Base-by-base conservation (phyloP, 140 eudicot genomes). In the Stevia rebaudiana region DNA sequence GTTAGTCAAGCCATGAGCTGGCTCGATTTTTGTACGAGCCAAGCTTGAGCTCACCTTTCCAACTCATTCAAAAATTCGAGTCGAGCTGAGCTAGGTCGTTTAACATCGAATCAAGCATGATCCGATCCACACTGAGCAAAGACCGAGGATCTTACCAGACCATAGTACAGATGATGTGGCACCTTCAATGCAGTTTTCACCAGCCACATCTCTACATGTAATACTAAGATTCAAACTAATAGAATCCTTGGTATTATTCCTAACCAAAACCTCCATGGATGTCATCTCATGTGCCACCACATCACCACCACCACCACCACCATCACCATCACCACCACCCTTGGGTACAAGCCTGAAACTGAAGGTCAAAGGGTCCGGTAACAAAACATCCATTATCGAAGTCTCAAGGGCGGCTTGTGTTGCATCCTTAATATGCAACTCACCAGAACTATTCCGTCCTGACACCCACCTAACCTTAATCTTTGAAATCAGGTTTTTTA, bases 381-480 rank as follows among this genome's bases (percentile, higher is more conserved):
- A 61, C 36, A 91, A 71, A 17, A 91, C 96, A 51, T 91, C 98
- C 98, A 91, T 87, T 36, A 91, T 81, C 5, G 98, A 82, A 54
- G 96, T 78, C 80, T 87, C 95, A 30, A 87, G 92, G 57, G 96
- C 95, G 30, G 92, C 95, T 74, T 87, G 96, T 67, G 85, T 77
- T 10, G 96, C 94, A 33, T 91, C 95, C 76, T 87, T 91, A 55
- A 87, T 87, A 79, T 87, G 86, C 47, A 91, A 77, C 67, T 91
- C 96, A 21, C 96, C 96, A 1, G 96, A 84, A 73, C 90, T 91
- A 76, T 91, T 87, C 56, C 96, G 78, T 56, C 98, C 98, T 13
- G 98, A 87, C 63, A 81, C 88, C 98, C 98, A 91, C 79, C 95
- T 74, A 48, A 87, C 98, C 64, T 87, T 87, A 30, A 91, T 91